Evolutionary conservation across 345 rosid species (phyloP), one percentile per base, ranked within the genome.

Genomic region (Eucalyptus pumila): DNA sequence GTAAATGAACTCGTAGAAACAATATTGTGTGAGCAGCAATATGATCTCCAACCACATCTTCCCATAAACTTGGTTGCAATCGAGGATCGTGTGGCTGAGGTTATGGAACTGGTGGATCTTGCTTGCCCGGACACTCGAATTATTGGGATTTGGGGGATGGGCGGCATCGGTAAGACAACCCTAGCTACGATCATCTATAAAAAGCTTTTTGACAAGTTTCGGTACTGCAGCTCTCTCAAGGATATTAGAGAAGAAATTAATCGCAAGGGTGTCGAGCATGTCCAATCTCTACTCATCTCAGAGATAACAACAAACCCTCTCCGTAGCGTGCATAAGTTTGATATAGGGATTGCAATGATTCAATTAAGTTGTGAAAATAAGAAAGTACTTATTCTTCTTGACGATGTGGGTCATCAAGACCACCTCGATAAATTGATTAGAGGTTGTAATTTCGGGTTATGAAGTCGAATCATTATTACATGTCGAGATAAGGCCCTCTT

Each of bases 121-220:
- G n/a, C 15, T 60, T 3, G 7, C 12, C 4, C 0, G 2, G n/a
- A 27, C n/a, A 11, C 14, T 60, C 32, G n/a, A 26, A 26, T 27
- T 60, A 60, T 60, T 60, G 15, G n/a, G 32, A 60, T 60, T 60
- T 60, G 7, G 12, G 67, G 67, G 32, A 60, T 60, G 1, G n/a
- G 67, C 7, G 67, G 67, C 2, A 60, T 60, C 8, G 67, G 67
- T 60, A 60, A 60, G 67, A 60, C 67, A 60, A 60, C 67, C 27
- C 15, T 60, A 1, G 67, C 67, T 27, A 60, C 7, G 4, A 26
- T 11, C 8, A 60, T 60, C 15, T 60, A 60, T 26, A 60, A 27
- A 6, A 60, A 5, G 4, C 67, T 60, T 60, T 60, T 60, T 60
- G 14, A 60, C 67, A 27, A 60, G 11, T 60, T 60, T 12, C 4